These are phyloP conservation scores for Apophysomyces variabilis DNA, from an alignment of 371 early-diverging fungal genomes.

Conservation along the genomic window DNA sequence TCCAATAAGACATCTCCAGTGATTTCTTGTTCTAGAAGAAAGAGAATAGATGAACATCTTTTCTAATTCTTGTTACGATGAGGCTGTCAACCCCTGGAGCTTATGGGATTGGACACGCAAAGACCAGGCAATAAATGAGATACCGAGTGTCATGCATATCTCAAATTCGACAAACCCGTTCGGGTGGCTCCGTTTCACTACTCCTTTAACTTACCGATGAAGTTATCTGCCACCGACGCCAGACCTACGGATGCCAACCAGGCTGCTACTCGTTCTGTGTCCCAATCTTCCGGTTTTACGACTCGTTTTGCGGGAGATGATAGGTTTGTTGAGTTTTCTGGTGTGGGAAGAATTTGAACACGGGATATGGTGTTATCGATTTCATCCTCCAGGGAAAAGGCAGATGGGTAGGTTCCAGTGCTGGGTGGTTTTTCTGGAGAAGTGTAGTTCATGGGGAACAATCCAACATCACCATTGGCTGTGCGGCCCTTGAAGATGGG, in stretches of 20 bases:
- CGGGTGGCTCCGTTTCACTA: background rate
- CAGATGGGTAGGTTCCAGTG: slow-evolving; percentile 18
- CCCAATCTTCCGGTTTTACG: slow-evolving; percentile 40
- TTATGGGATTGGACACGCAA: slow-evolving; percentile 9
- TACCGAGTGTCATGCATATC: background rate
- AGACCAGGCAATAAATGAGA: background rate
- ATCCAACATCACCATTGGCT: slow-evolving; percentile 67
- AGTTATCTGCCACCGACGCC: slow-evolving; percentile 54
- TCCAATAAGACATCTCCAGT: slow-evolving; percentile 72
- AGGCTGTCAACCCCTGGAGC: background rate
- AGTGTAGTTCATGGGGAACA: slow-evolving; percentile 80
- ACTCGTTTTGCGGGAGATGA: slow-evolving; percentile 5
- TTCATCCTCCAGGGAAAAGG: slow-evolving; percentile 35
- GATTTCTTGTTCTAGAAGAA: slow-evolving; percentile 64
- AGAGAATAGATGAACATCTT: background rate
- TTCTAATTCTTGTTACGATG: slow-evolving; percentile 3
- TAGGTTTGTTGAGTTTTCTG: slow-evolving; percentile 9
- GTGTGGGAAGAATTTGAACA: slow-evolving; percentile 17
- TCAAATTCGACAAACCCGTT: background rate
- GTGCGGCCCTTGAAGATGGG: slow-evolving; percentile 50
- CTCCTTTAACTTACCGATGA: slow-evolving; percentile 54
- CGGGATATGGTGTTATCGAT: slow-evolving; percentile 36
- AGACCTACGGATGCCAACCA: slow-evolving; percentile 61
- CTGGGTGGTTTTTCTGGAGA: slow-evolving; percentile 33
- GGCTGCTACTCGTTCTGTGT: slow-evolving; percentile 44